These are phyloP conservation scores for Gillenia trifoliata DNA, from an alignment of 306 rosid species.

Conservation along the genomic window DNA sequence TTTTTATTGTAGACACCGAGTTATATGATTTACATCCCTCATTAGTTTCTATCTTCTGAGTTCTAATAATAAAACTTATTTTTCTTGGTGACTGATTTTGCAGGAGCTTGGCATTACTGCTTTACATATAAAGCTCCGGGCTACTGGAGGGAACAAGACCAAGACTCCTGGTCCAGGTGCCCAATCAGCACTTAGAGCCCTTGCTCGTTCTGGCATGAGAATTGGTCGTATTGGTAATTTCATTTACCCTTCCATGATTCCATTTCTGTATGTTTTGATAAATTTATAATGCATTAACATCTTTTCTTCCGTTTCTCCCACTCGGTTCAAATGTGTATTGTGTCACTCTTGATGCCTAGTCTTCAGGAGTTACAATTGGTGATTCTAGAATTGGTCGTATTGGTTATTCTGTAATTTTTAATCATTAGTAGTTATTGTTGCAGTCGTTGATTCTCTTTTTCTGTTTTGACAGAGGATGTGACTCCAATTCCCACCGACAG, in stretches of 20 bases:
- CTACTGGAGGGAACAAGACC: constrained; percentile 60
- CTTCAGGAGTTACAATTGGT: not conserved
- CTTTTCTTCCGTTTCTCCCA: not conserved
- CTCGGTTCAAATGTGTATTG: not conserved
- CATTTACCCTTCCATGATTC: not conserved
- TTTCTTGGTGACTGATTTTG: not conserved
- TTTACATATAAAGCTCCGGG: constrained; percentile 50
- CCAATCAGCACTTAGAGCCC: constrained; percentile 54
- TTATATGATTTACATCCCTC: not conserved
- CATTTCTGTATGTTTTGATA: not conserved
- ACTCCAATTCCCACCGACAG: constrained; percentile 55
- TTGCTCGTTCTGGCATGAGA: constrained; percentile 61
- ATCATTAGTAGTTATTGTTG: not conserved
- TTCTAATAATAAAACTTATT: not conserved
- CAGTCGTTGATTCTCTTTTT: not conserved
- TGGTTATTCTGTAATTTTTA: not conserved
- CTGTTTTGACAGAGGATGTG: constrained; percentile 36
- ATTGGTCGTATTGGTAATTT: constrained; percentile 48
- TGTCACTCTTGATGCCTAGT: not conserved
- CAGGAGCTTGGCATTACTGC: constrained; percentile 61
- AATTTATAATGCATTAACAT: not conserved
- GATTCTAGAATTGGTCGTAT: not conserved
- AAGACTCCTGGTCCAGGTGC: constrained; percentile 58
- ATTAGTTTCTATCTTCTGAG: not conserved
- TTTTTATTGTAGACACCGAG: not conserved